phyloP scores from a whole-genome alignment of 352 stramenopile genomes.

The Pythium aphanidermatum region DNA sequence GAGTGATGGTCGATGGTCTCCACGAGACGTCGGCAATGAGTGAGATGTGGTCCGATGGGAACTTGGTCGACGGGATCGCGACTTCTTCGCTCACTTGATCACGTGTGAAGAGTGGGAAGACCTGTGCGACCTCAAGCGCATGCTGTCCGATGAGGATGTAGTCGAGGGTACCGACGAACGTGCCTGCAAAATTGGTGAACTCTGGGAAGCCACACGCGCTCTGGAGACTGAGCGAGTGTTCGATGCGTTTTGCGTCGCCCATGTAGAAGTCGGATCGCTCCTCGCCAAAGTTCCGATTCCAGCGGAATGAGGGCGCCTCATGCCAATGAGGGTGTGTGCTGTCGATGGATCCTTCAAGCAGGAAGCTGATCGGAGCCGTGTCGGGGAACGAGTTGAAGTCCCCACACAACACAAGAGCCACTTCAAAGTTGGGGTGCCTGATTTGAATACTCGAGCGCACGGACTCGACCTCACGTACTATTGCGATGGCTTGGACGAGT shows the following conservation, averaged over 20 bases:
- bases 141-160: slow-evolving; percentile 53
- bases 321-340: slow-evolving; percentile 49
- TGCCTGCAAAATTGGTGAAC: slow-evolving; percentile 67
- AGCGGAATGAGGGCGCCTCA: slow-evolving; percentile 39
- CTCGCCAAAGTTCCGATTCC: slow-evolving; percentile 18
- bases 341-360: slow-evolving; percentile 42
- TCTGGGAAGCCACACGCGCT: slow-evolving; percentile 57
- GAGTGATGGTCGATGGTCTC: slow-evolving; percentile 13
- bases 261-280: too few relatives aligned
- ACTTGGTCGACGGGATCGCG: slow-evolving; percentile 59
- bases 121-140: slow-evolving; percentile 30
- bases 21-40: slow-evolving; percentile 63
- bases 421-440: not conserved
- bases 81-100: slow-evolving; percentile 56
- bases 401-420: slow-evolving; percentile 50
- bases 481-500: slow-evolving; percentile 41
- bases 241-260: slow-evolving; percentile 24
- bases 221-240: slow-evolving; percentile 35
- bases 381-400: slow-evolving; percentile 62
- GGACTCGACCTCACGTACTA: slow-evolving; percentile 33
- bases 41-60: slow-evolving; percentile 76
- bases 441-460: slow-evolving; percentile 9
- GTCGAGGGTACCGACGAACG: slow-evolving; percentile 64
- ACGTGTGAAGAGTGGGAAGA: slow-evolving; percentile 56
- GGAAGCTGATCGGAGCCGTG: slow-evolving; percentile 37